Evolutionary conservation across 1,284 basidiomycete genomes (phyloP), one percentile per base, ranked within the genome.

Genomic region (Dichomitus squalens): DNA sequence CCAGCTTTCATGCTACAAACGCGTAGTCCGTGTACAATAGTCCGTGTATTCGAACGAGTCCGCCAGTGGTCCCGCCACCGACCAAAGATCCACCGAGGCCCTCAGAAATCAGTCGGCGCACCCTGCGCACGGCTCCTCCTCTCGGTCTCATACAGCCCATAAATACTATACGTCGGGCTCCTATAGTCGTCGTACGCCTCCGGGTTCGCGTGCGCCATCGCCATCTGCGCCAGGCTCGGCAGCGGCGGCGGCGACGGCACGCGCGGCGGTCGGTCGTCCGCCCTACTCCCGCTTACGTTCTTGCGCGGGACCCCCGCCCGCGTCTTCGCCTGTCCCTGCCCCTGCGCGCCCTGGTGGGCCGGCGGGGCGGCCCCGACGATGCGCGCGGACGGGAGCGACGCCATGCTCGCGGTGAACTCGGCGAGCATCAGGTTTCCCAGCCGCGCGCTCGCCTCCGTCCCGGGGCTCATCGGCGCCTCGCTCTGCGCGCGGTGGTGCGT

Each of bases 101-200:
- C 16, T 21, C 60, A 44, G 69, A 55, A 65, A 69, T 25, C 66
- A 31, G 29, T 31, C 6, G 29, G 29, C 11, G 29, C 29, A 6
- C 67, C 16, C 66, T 55, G 64, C 38, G 67, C 69, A 43, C 75
- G 73, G 60, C 85, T 86, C 74, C 83, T 88, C 67, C 83, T 74
- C 55, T 87, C 84, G 18, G 73, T 76, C 56, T 85, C 85, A 66
- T 91, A 92, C 64, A 90, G 64, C 43, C 86, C 86, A 66, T 87
- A 92, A 55, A 92, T 83, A 68, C 90, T 92, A 63, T 92, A 92
- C 4, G 90, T 92, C 21, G 90, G 88, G 65, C 90, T 90, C 61
- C 84, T 78, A 61, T 92, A 91, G 39, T 84, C 82, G 1, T 74
- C 80, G 69, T 81, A 88, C 5, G 78, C 84, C 47, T 84, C 80